Evolutionary conservation across 2,329 filamentous ascomycete species (phyloP).

Genomic region (Calonectria naviculata): DNA sequence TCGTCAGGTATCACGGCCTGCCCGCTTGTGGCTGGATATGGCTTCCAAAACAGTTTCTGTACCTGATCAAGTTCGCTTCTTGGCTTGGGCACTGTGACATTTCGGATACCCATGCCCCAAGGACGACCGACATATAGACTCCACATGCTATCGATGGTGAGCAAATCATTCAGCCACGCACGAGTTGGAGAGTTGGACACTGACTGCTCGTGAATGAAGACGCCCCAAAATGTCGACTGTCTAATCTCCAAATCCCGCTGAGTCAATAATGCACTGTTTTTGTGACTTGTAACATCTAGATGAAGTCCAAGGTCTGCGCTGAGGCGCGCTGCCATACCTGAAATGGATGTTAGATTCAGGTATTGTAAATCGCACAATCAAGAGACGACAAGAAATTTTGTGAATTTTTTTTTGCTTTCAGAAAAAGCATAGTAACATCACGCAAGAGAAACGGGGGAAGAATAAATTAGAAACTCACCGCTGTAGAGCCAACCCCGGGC

Average conservation of each 20-base stretch:
- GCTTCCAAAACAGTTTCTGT: constrained; percentile 10
- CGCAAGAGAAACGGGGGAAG: too few species aligned
- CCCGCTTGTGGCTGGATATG: background rate
- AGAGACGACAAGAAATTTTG: too few species aligned
- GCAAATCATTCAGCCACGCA: too few species aligned
- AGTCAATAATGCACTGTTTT: constrained; percentile 5
- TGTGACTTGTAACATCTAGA: constrained; percentile 22
- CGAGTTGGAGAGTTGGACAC: background rate
- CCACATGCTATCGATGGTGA: constrained; percentile 23
- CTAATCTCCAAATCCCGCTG: constrained; percentile 23
- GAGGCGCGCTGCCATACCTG: constrained; percentile 28
- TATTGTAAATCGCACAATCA: too few species aligned
- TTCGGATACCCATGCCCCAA: constrained; percentile 29
- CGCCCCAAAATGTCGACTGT: constrained; percentile 29
- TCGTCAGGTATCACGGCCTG: background rate
- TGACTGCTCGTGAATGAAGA: constrained; percentile 26
- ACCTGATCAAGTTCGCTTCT: background rate
- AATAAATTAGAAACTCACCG: too few species aligned
- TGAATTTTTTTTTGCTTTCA: too few species aligned
- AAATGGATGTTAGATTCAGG: too few species aligned
- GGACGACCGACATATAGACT: constrained; percentile 29
- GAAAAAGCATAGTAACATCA: too few species aligned
- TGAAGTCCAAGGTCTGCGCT: constrained; percentile 31
- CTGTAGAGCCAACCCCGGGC: constrained; percentile 39
- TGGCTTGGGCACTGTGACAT: constrained; percentile 27